A percentile compares a stretch with the other conserved stretches of the same genome.
Conservation (phyloP, 345 rosid species). For the Bruguiera gymnorhiza region DNA sequence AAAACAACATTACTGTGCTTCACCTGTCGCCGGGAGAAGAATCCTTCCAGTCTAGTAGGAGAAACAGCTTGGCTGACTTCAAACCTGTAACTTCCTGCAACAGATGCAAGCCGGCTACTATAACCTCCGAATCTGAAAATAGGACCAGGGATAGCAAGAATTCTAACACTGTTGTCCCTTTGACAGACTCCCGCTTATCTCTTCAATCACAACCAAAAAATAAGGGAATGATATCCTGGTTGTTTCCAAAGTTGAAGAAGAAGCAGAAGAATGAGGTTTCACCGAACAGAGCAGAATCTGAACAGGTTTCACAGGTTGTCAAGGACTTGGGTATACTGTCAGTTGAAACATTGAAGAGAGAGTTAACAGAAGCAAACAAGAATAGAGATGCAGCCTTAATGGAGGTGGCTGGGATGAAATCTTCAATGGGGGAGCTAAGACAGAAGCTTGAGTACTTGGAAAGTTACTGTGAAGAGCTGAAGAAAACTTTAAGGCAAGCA, state of each 20-base stretch:
- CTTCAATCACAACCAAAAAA: slow-evolving; percentile 56
- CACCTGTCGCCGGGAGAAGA: slow-evolving; percentile 46
- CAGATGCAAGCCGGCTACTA: slow-evolving; percentile 54
- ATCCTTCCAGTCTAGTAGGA: slow-evolving; percentile 42
- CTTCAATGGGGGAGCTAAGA: slow-evolving; percentile 65
- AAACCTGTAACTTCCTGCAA: slow-evolving; percentile 71
- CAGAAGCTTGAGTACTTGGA: slow-evolving; percentile 83
- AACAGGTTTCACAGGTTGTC: slow-evolving; percentile 62
- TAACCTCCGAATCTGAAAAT: slow-evolving; percentile 36
- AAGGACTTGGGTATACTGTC: slow-evolving; percentile 59
- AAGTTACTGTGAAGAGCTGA: slow-evolving; percentile 74
- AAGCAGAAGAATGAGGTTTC: slow-evolving; percentile 63
- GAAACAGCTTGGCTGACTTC: slow-evolving; percentile 57
- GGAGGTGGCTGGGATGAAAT: slow-evolving; percentile 76
- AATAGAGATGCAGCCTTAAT: slow-evolving; percentile 64
- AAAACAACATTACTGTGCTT: slow-evolving; percentile 35
- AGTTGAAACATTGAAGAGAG: slow-evolving; percentile 65
- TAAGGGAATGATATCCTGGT: slow-evolving; percentile 71
- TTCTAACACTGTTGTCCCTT: slow-evolving; percentile 71
- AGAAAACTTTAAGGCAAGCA: slow-evolving; percentile 71
- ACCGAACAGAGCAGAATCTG: slow-evolving; percentile 67
- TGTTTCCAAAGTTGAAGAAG: slow-evolving; percentile 73
- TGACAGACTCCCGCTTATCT: slow-evolving; percentile 62
- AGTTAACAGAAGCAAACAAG: slow-evolving; percentile 70
- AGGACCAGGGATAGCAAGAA: slow-evolving; percentile 38